A percentile compares a stretch with the other conserved stretches of the same genome.
phyloP scores from a whole-genome alignment of 2,329 filamentous ascomycete genomes.

The Fusarium virguliforme region DNA sequence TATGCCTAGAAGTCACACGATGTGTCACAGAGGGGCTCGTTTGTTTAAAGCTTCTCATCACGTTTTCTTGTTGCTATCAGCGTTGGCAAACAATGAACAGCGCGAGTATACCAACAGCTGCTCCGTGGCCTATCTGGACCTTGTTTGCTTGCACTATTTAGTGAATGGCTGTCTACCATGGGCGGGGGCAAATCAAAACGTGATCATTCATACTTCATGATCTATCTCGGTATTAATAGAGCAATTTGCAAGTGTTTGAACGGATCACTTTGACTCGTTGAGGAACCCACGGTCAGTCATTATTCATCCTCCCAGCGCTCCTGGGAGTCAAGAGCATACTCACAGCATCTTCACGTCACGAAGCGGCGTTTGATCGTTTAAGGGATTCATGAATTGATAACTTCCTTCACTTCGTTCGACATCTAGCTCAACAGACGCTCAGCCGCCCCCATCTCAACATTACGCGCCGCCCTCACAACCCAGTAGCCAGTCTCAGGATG shows the following conservation, averaged over 20 bases:
- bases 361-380: too few species aligned
- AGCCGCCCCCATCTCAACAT: background rate
- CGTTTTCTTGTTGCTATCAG: background rate
- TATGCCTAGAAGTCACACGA: background rate
- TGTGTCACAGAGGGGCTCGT: background rate
- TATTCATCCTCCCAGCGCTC: too few species aligned
- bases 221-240: too few species aligned
- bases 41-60: background rate
- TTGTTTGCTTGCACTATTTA: too few species aligned
- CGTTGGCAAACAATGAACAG: background rate
- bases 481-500: conserved; percentile 5
- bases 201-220: too few species aligned
- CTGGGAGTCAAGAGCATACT: too few species aligned
- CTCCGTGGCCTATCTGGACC: too few species aligned
- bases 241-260: too few species aligned
- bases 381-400: background rate
- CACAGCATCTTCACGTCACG: background rate
- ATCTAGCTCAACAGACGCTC: conserved; percentile 14
- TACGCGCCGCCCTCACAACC: conserved; percentile 10
- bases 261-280: too few species aligned
- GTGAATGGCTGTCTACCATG: too few species aligned
- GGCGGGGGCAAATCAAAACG: too few species aligned
- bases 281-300: too few species aligned
- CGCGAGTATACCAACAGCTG: background rate
- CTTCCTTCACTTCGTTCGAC: background rate